These are phyloP conservation scores for Saprolegnia diclina DNA, from an alignment of 352 stramenopile species.

Conservation along the genomic window DNA sequence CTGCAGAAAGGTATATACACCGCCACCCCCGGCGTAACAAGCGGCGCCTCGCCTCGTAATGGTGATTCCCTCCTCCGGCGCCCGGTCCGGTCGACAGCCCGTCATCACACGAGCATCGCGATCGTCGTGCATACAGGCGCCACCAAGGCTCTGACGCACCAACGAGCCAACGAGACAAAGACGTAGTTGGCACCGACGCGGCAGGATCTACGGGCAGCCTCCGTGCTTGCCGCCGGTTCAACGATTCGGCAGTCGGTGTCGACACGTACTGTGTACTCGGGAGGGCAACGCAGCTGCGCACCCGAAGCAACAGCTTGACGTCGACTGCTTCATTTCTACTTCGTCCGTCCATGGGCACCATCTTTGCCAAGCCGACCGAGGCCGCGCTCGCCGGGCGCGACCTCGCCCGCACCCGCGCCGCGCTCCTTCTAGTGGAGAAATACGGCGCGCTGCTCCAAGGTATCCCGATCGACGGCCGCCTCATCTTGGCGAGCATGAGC, in stretches of 20 bases:
- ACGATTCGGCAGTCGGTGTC: background rate
- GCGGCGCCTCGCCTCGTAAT: no score
- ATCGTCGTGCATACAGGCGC: no score
- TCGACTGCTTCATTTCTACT: background rate
- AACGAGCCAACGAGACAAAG: no score
- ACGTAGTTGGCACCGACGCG: no score
- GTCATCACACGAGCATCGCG: no score
- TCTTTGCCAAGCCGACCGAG: constrained; percentile 7
- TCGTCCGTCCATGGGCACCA: background rate
- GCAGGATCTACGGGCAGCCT: no score
- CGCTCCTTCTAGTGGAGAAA: background rate
- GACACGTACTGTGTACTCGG: background rate
- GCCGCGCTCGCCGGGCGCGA: background rate
- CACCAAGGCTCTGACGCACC: no score
- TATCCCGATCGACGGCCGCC: constrained; percentile 1
- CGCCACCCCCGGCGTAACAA: no score
- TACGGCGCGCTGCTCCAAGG: background rate
- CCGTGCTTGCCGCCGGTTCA: background rate
- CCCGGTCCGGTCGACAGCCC: no score
- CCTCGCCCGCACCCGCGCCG: background rate
- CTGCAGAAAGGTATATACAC: no score
- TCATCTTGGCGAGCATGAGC: constrained; percentile 6
- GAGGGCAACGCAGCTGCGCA: background rate
- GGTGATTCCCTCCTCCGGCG: no score
- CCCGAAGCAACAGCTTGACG: background rate